Evolutionary conservation across 1,139 yeast species (phyloP).

Genomic region (Geotrichum aggregatum): DNA sequence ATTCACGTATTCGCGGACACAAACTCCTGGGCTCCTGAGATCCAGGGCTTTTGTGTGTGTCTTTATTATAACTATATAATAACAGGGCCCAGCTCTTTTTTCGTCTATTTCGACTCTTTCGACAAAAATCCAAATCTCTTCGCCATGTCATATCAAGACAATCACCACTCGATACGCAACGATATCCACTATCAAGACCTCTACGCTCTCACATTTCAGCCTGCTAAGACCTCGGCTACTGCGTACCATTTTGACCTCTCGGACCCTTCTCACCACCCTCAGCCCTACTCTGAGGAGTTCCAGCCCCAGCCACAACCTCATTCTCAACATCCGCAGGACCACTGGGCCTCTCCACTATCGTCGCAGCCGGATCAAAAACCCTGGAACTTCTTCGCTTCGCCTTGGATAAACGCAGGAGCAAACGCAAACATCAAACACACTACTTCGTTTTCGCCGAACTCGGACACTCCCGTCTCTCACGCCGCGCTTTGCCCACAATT

Average conservation of each 20-base stretch:
- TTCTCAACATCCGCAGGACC: not conserved
- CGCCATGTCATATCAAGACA: not conserved
- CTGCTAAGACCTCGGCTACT: not conserved
- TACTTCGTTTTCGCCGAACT: no score
- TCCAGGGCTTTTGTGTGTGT: no score
- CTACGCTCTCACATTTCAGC: not conserved
- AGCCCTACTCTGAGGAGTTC: no score
- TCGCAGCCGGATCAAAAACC: not conserved
- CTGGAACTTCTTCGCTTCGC: no score
- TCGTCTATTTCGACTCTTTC: not conserved
- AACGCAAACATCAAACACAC: not conserved
- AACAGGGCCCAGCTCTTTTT: no score
- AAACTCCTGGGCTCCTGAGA: no score
- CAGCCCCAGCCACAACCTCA: not conserved
- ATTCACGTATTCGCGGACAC: no score
- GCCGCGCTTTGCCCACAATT: not conserved
- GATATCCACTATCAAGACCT: not conserved
- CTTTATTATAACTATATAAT: no score
- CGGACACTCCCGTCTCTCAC: not conserved
- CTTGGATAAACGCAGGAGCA: not conserved
- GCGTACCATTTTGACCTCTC: not conserved
- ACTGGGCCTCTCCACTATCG: not conserved
- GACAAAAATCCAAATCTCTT: not conserved
- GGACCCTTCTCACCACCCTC: not conserved
- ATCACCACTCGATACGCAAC: not conserved